phyloP scores from a whole-genome alignment of 1,139 yeast species.

The Zygosaccharomyces sapae region DNA sequence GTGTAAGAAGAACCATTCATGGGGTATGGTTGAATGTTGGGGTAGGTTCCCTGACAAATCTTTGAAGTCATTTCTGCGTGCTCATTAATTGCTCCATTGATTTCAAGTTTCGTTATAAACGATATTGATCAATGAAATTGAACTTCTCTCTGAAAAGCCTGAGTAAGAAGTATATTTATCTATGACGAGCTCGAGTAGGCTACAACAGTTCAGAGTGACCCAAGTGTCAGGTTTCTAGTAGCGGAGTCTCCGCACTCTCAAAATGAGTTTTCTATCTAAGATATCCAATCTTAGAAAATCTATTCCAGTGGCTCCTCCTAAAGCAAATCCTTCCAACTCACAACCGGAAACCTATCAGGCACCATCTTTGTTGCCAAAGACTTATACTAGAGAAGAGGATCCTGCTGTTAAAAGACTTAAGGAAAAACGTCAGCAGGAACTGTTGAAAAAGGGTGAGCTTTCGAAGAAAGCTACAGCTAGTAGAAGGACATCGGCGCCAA shows the following conservation, averaged over 20 bases:
- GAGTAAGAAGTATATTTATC: neutral
- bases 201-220: neutral
- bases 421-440: constrained; percentile 58
- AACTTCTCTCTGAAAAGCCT: no score
- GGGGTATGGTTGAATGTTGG: no score
- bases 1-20: no score
- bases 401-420: constrained; percentile 53
- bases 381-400: constrained; percentile 36
- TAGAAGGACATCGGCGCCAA: constrained; percentile 10
- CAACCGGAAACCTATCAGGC: constrained; percentile 9
- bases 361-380: constrained; percentile 27
- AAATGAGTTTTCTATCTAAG: constrained; percentile 20
- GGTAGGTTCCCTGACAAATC: no score
- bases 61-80: no score
- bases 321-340: constrained; percentile 1
- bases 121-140: no score
- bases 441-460: constrained; percentile 36
- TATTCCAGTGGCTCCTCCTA: constrained; percentile 10
- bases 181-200: neutral
- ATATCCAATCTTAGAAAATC: constrained; percentile 18
- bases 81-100: no score
- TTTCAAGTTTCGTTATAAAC: no score
- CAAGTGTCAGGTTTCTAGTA: neutral
- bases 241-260: neutral
- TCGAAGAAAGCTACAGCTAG: constrained; percentile 14